Evolutionary conservation across 371 early-diverging fungal species (phyloP).

Genomic region (Encephalitozoon cuniculi): DNA sequence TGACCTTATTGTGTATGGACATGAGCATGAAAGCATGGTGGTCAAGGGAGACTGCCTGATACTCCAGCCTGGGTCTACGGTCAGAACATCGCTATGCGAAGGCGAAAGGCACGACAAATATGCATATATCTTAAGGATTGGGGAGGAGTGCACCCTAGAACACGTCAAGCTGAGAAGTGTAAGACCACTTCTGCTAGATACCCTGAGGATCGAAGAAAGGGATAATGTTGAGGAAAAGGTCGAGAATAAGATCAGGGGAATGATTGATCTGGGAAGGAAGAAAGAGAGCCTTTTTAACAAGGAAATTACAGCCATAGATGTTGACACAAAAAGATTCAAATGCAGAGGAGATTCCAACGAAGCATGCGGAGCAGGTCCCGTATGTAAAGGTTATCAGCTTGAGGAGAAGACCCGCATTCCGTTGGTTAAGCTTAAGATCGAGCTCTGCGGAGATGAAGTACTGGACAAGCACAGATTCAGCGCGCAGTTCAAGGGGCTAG

Average conservation of each 20-base stretch:
- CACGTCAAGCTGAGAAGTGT: conserved; percentile 70
- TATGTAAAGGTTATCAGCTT: conserved; percentile 61
- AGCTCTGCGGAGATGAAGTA: conserved; percentile 68
- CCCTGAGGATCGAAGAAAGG: conserved; percentile 22
- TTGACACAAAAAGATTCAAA: neutral
- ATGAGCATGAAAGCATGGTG: conserved; percentile 88
- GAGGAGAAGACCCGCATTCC: conserved; percentile 68
- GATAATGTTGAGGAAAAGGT: conserved; percentile 15
- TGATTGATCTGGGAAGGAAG: conserved; percentile 9
- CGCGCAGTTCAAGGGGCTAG: conserved; percentile 67
- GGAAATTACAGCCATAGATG: neutral
- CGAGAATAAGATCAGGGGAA: conserved; percentile 14
- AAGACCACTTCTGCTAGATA: conserved; percentile 71
- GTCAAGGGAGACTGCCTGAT: conserved; percentile 69
- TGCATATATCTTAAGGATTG: conserved; percentile 48
- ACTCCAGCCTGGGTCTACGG: conserved; percentile 83
- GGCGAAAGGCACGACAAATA: conserved; percentile 79
- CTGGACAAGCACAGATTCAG: conserved; percentile 77
- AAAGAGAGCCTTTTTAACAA: neutral
- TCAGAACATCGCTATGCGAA: conserved; percentile 80
- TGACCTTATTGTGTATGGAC: conserved; percentile 88
- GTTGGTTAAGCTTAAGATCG: conserved; percentile 66
- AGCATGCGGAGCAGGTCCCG: conserved; percentile 64
- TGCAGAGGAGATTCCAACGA: conserved; percentile 62
- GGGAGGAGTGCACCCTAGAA: conserved; percentile 63